Conservation (phyloP, 2,329 filamentous ascomycete species). For the Nannizzia gypsea region DNA sequence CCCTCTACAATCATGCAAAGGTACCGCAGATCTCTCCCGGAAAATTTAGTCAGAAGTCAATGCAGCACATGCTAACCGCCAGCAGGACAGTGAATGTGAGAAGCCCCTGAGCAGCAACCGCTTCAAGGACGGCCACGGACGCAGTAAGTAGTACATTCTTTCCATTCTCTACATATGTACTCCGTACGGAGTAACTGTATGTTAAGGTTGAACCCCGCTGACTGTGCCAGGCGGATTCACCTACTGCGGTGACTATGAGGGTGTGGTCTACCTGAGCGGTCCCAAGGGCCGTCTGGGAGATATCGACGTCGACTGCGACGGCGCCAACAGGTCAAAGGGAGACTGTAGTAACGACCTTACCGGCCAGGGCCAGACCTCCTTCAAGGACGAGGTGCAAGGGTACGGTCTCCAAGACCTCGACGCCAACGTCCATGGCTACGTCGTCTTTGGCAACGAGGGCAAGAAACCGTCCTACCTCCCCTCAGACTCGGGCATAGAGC, state of each 20-base stretch:
- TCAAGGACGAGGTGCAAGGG: slow-evolving; percentile 8
- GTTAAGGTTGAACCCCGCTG: background rate
- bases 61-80: background rate
- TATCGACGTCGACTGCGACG: slow-evolving; percentile 15
- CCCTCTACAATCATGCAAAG: slow-evolving; percentile 13
- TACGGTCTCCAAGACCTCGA: slow-evolving; percentile 17
- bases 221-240: background rate
- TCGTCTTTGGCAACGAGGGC: slow-evolving; percentile 19
- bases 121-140: slow-evolving; percentile 1
- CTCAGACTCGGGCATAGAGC: slow-evolving; percentile 34
- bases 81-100: background rate
- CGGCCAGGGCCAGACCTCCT: slow-evolving; percentile 12
- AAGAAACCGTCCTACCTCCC: slow-evolving; percentile 31
- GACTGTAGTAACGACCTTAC: slow-evolving; percentile 3
- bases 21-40: background rate
- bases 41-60: too few species aligned
- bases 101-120: background rate
- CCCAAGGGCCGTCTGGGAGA: slow-evolving; percentile 8
- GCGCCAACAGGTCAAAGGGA: slow-evolving; percentile 12
- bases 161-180: too few species aligned
- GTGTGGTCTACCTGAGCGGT: slow-evolving; percentile 9
- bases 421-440: slow-evolving; percentile 18
- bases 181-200: too few species aligned
- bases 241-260: slow-evolving; percentile 12
- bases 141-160: background rate